Base-by-base conservation (phyloP, 768 basidiomycete species). In the Brasilioporus rufonigricans region DNA sequence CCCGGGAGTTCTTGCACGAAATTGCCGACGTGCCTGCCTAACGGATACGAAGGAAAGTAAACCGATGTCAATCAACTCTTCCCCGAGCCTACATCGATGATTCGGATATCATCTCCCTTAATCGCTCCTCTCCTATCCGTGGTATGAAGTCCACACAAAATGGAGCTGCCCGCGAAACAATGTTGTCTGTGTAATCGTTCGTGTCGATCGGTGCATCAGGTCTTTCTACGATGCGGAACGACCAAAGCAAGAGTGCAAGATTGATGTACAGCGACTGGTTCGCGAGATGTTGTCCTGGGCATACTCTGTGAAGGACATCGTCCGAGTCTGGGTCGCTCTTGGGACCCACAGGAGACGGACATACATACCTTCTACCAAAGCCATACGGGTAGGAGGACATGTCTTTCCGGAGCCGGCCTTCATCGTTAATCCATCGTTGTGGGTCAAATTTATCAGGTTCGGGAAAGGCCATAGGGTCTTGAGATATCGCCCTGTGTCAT, bases 191-290 rank as follows among this genome's bases (percentile, higher is more conserved):
- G 61, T 84, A 83, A 0, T 74, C 81, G 35, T 79, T 65, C 6
- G 73, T 72, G 63, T 88, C 80, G 54, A 88, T 85, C 0, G 82
- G 81, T 4, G 71, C 67, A 3, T 69, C 60, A 0, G 79, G 75
- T 56, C 83, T 78, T 24, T 77, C 60, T 5, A 68, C 69, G 23
- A 89, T 74, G 0, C 65, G 74, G 72, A 87, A 87, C 0, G 84
- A 79, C 83, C 84, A 87, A 19, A 84, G 74, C 7, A 83, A 65
- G 13, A 85, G 71, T 0, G 83, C 81, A 1, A 83, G 78, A 62
- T 81, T 85, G 50, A 87, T 71, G 61, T 82, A 83, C 2, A 87
- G 69, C 5, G 86, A 86, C 5, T n/a, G 40, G 26, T 58, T 52
- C 4, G 58, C 84, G 26, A 87, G 75, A 64, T 83, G 73, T 54